Percentiles rank a stretch among this genome's conserved stretches.
These are phyloP conservation scores for Kalmanozyma brasiliensis DNA, from an alignment of 1,284 basidiomycete species.

Conservation along the genomic window DNA sequence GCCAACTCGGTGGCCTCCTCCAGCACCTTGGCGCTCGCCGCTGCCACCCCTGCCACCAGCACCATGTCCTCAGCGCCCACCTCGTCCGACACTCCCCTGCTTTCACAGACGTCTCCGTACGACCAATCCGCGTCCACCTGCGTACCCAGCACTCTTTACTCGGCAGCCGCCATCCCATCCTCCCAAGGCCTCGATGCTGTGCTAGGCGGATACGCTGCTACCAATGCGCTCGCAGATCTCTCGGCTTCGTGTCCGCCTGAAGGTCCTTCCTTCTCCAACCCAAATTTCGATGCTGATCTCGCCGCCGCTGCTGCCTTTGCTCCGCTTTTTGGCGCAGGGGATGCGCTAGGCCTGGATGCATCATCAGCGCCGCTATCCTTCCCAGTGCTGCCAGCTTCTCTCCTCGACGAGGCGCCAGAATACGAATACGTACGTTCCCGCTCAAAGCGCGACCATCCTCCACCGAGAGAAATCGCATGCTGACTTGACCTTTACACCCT, in stretches of 20 bases:
- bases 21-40: conserved; percentile 19
- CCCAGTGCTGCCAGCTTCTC: conserved; percentile 58
- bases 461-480: background rate
- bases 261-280: conserved; percentile 25
- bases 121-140: conserved; percentile 13
- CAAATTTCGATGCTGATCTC: conserved; percentile 41
- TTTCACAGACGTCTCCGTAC: conserved; percentile 21
- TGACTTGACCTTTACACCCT: background rate
- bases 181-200: conserved; percentile 26
- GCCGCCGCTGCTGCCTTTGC: conserved; percentile 29
- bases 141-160: conserved; percentile 23
- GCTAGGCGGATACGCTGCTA: conserved; percentile 15
- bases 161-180: conserved; percentile 11
- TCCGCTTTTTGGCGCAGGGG: conserved; percentile 15
- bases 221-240: conserved; percentile 13
- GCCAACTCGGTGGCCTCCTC: conserved; percentile 9
- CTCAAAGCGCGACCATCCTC: background rate
- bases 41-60: conserved; percentile 12
- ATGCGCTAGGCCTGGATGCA: conserved; percentile 6
- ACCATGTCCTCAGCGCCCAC: conserved; percentile 18
- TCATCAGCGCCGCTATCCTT: conserved; percentile 51
- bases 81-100: conserved; percentile 13
- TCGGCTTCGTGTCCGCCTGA: conserved; percentile 40
- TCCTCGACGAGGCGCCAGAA: conserved; percentile 59
- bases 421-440: conserved; percentile 62